Base-by-base conservation (phyloP, 495 filamentous ascomycete species). In the Xylaria castorea region DNA sequence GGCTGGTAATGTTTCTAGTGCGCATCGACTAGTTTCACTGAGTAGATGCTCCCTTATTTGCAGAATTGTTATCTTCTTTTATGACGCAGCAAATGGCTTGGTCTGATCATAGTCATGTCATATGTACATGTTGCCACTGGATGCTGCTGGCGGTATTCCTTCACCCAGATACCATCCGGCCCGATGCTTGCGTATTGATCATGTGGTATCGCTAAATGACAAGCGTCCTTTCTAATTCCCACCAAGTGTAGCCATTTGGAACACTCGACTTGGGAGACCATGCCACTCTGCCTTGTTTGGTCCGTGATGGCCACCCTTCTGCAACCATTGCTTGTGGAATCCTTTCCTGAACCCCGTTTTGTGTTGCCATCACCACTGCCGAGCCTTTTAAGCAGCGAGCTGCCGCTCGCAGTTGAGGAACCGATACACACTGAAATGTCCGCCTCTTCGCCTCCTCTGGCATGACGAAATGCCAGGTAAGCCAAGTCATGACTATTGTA, bases 121-220 rank as follows among this genome's bases (percentile, higher is more conserved):
- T 76, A 78, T 77, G 71, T 80, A 78, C 74, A 78, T 62, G 70
- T 73, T 65, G 75, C 72, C 73, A 66, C 68, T 70, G 58, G 68
- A 71, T 73, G 71, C 38, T 66, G n/a, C 50, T 30, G 40, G 42
- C 25, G 27, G 48, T 34, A 27, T 57, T 57, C 60, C 16, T 65
- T 42, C 16, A 27, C 60, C 25, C 9, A 57, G 34, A 64, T 32
- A 64, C 48, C n/a, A 64, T 71, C 57, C 34, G 32, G 68, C 30
- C 34, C 22, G 48, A 44, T 65, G 44, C 20, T 55, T 42, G 69
- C 36, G 25, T 34, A 57, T 51, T 57, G 40, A 42, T 44, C 20
- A 70, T 25, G 50, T 71, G 69, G 60, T 34, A 57, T 53, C 30
- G 40, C 68, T 63, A 64, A 53, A 40, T 51, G 58, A 53, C 42